Percentiles rank a stretch among this genome's conserved stretches.
phyloP scores from a whole-genome alignment of 225 moss, liverwort and hornwort genomes.

The Sphagnum tenellum region DNA sequence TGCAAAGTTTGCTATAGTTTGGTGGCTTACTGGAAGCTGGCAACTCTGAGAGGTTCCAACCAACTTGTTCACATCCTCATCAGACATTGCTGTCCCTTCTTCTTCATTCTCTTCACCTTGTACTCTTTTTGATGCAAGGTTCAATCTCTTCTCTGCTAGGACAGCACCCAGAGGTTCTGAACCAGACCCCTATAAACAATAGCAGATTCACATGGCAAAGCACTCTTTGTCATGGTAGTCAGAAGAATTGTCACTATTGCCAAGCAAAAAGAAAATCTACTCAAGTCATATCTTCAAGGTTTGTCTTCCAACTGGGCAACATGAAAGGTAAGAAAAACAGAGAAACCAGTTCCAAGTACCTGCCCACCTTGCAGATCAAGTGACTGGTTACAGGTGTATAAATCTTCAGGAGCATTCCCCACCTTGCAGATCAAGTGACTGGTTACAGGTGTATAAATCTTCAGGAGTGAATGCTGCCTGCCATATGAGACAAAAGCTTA shows the following conservation, averaged over 20 bases:
- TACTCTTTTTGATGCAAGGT: constrained; percentile 31
- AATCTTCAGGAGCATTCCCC: constrained; percentile 60
- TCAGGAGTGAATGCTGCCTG: constrained; percentile 86
- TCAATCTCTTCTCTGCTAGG: constrained; percentile 49
- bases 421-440: constrained; percentile 51
- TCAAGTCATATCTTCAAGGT: neutral
- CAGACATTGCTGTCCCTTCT: constrained; percentile 52
- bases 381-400: constrained; percentile 61
- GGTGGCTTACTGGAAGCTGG: constrained; percentile 43
- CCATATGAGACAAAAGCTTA: no score
- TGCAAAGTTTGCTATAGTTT: neutral
- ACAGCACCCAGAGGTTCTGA: neutral
- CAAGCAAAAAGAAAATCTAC: neutral
- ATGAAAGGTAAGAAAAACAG: neutral
- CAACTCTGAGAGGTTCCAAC: constrained; percentile 75
- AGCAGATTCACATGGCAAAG: no score
- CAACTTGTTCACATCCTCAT: constrained; percentile 71
- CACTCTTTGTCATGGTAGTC: no score
- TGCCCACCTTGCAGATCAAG: constrained; percentile 40
- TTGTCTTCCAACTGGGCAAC: no score
- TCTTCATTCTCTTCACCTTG: constrained; percentile 46
- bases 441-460: constrained; percentile 62
- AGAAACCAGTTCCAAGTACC: constrained; percentile 2
- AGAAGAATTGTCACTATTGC: no score
- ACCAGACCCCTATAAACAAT: neutral